Evolutionary conservation across 2,329 filamentous ascomycete genomes (phyloP), one percentile per base, ranked within the genome.

Genomic region (Arthrobotrys musiformis): DNA sequence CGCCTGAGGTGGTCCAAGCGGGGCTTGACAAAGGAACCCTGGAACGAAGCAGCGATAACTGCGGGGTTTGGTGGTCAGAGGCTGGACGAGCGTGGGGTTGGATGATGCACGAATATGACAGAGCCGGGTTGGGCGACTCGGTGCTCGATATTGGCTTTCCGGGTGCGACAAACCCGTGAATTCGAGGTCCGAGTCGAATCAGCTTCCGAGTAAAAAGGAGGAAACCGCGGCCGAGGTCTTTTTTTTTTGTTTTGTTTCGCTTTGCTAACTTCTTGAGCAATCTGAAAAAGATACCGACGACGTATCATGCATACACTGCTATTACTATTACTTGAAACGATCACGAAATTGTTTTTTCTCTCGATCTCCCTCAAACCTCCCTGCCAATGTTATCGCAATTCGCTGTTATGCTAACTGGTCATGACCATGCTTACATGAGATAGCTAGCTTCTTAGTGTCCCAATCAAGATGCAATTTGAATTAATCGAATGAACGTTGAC

Each of bases 1-100:
- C 87, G 0, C 85, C 86, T 2, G 85, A 88, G 67, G 86, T 87
- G 70, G 86, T 90, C 78, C 86, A 86, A 79, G 85, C 85, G 4
- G 86, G 87, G 84, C 84, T 85, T 46, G 86, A 85, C 79, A 85
- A 87, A 72, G 85, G 85, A 17, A 85, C 86, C 84, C 81, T 88
- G 46, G 86, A 87, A 76, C 85, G 85, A 81, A 86, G 85, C 33
- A 84, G 86, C 24, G 84, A 86, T 35, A 85, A 86, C 5, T 86
- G 86, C 30, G 84, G 84, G 4, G 81, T 88, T 30, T 87, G 86
- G 82, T 86, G 85, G 64, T 85, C 85, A 33, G 85, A 86, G 78
- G 85, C 85, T 56, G 85, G 85, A 15, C 81, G 85, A 37, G 85
- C 85, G 24, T 86, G 85, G 85, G 84, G 83, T 24, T 86, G 85